Evolutionary conservation across 2,329 filamentous ascomycete genomes (phyloP).

Genomic region (Mycocentrospora acerina): DNA sequence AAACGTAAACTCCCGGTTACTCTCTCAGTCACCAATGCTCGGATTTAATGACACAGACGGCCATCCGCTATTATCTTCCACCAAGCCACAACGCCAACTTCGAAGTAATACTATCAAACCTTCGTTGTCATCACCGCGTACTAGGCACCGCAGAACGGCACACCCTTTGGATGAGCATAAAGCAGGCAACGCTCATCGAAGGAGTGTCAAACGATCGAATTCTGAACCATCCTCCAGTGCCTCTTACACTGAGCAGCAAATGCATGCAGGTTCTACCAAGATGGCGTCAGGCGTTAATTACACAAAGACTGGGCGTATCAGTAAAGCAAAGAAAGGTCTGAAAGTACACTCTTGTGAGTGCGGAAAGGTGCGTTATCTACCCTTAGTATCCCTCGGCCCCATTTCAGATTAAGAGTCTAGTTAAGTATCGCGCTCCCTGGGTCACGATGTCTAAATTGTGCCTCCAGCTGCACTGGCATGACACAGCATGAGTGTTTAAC

Average conservation of each 20-base stretch:
- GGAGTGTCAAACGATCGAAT: slow-evolving; percentile 23
- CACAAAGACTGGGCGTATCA: slow-evolving; percentile 50
- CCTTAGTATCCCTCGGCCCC: not conserved
- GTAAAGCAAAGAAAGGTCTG: slow-evolving; percentile 51
- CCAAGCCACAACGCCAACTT: slow-evolving; percentile 21
- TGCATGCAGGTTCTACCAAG: slow-evolving; percentile 31
- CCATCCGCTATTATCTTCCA: slow-evolving; percentile 31
- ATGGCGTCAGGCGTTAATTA: slow-evolving; percentile 41
- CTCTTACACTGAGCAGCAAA: slow-evolving; percentile 35
- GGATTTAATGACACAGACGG: slow-evolving; percentile 35
- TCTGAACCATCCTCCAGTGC: slow-evolving; percentile 27
- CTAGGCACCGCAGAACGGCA: slow-evolving; percentile 24
- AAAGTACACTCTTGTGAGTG: slow-evolving; percentile 52
- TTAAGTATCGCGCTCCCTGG: too few relatives aligned
- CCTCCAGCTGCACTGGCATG: too few relatives aligned
- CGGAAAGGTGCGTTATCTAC: slow-evolving; percentile 45
- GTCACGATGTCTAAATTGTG: too few relatives aligned
- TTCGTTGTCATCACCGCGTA: slow-evolving; percentile 15
- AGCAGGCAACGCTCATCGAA: slow-evolving; percentile 27
- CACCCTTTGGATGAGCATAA: slow-evolving; percentile 33
- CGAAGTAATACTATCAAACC: slow-evolving; percentile 19
- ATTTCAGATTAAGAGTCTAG: slow-evolving; percentile 1
- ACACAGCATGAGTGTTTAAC: not conserved
- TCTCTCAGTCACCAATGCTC: slow-evolving; percentile 34
- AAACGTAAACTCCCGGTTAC: slow-evolving; percentile 36